Conservation (phyloP, 192 early-diverging fungal genomes). For the Linnemannia hyalina region DNA sequence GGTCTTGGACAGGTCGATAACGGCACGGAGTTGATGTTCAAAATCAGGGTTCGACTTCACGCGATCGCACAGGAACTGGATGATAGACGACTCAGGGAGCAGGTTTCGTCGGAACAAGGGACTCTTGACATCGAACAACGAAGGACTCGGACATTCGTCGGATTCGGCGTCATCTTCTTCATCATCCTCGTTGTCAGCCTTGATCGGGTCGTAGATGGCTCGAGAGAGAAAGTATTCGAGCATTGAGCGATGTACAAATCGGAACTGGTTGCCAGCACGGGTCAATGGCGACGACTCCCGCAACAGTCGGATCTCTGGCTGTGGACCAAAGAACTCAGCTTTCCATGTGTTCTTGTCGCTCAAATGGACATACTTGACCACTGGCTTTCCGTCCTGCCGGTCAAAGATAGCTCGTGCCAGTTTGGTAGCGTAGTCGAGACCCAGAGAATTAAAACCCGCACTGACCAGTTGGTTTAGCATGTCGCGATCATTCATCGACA, state of each 20-base stretch:
- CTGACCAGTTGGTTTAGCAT: neutral
- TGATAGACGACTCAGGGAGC: neutral
- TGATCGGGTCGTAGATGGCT: neutral
- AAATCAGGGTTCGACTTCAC: neutral
- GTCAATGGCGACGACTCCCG: neutral
- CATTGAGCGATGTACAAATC: slow-evolving; percentile 4
- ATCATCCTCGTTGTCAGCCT: neutral
- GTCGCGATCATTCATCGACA: neutral
- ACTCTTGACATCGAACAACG: neutral
- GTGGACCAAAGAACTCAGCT: neutral
- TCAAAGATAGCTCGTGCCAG: neutral
- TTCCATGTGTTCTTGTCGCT: slow-evolving; percentile 1
- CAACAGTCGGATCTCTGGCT: neutral
- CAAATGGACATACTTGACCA: slow-evolving; percentile 6
- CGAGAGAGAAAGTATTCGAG: slow-evolving; percentile 10
- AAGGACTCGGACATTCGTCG: neutral
- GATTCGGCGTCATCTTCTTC: neutral
- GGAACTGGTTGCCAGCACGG: slow-evolving; percentile 1
- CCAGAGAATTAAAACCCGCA: neutral
- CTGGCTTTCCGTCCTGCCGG: neutral
- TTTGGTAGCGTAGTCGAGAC: neutral
- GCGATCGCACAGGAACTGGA: neutral
- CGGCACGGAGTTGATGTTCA: neutral
- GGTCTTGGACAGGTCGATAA: neutral
- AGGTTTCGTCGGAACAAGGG: neutral